Base-by-base conservation (phyloP, 2,329 filamentous ascomycete genomes). In the Penicillium sp. region DNA sequence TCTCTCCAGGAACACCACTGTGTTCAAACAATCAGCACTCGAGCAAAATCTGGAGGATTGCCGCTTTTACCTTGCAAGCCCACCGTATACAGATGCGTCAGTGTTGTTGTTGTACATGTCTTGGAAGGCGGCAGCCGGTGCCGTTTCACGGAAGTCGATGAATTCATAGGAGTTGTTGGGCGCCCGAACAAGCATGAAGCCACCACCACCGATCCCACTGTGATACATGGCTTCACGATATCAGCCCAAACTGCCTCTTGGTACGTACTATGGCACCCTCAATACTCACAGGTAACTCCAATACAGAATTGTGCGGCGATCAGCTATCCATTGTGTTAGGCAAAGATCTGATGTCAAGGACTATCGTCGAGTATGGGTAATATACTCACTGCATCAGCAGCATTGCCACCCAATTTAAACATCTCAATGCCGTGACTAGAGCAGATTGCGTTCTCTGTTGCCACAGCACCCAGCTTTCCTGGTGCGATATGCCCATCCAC, bases 91-190 rank as follows among this genome's bases (percentile, higher is more conserved):
- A 46, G 87, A 90, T 1, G 78, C 82, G 1, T 76, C 67, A 1
- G 78, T 74, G 54, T 93, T 85, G 46, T 82, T 82, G 49, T 80
- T 76, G 66, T 85, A 97, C 91, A 97, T 97, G 60, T 94, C 81
- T 67, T 90, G 76, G 55, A 78, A 83, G 0, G 90, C 87, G 0
- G 88, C 86, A 0, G 84, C 86, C 0, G 91, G 91, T 0, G 91
- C 91, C 0, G 85, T 82, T 67, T 97, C 91, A 40, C 91, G 79
- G 63, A 95, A 97, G 69, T 97, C 91, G 57, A 97, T 83, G 49
- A 84, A 84, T 63, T 95, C 89, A 63, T 90, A 94, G 13, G 75
- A 74, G n/a, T 89, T 89, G 49, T 88, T 75, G 12, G 80, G 72
- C 32, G 81, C 77, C 41, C 88, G 83, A 4, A 95, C 80, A 4